Base-by-base conservation (phyloP, 768 basidiomycete species). In the Suillus subluteus region DNA sequence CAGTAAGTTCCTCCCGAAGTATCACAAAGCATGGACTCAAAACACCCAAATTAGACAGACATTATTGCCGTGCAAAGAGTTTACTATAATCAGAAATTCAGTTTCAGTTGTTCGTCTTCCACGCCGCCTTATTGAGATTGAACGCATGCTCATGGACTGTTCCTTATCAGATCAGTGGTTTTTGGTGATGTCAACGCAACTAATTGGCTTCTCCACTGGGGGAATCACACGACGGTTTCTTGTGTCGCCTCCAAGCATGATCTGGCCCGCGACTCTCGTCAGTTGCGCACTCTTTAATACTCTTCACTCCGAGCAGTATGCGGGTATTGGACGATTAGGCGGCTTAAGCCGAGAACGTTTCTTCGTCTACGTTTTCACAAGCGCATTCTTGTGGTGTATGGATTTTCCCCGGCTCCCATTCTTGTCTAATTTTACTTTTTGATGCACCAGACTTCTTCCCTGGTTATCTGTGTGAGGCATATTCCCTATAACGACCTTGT, bases 191-290 rank as follows among this genome's bases (percentile, higher is more conserved):
- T 89, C 87, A 38, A 88, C 88, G 1, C 89, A 91, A 72, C 79
- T 92, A 64, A 92, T 94, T 63, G 92, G 94, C 15, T 94, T 94
- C 81, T 93, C 91, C 5, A 87, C 94, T 64, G 93, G 92, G 54
- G 91, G 92, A 16, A 78, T 91, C 44, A 84, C 85, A 7, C 86
- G 90, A 38, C 88, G 92, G 13, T 94, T 94, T 83, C 83, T 94
- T 44, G 92, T 81, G 73, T 87, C 70, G 70, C 94, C 81, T 69
- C 37, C 76, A 4, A 76, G 75, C 40, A 77, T 81, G 91, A 90
- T 94, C 74, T 94, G 92, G 92, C 92, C 92, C 0, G 78, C 81
- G 26, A 89, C 91, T 66, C 83, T 94, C 26, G 90, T 93, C 50
- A 87, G 84, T 16, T 92, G 92, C 69, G 89, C 91, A 2, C 72